These are phyloP conservation scores for Scheffersomyces segobiensis DNA, from an alignment of 1,139 yeast genomes.

Conservation along the genomic window DNA sequence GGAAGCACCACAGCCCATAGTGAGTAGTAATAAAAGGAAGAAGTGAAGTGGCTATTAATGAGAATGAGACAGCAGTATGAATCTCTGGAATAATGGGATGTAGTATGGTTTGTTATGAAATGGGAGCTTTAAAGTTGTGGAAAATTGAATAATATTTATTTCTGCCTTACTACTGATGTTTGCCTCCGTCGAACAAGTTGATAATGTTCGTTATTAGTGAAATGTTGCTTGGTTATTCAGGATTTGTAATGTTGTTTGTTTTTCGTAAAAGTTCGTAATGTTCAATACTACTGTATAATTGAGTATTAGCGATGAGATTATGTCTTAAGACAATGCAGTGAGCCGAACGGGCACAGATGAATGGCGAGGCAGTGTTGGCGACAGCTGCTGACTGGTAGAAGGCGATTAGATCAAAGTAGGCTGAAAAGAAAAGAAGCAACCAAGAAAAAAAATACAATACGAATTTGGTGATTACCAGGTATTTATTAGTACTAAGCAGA, in stretches of 20 bases:
- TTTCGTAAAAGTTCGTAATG: neutral
- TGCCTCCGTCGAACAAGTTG: neutral
- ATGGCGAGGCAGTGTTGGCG: neutral
- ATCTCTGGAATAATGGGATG: neutral
- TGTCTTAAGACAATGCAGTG: neutral
- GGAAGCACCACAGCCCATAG: constrained; percentile 33
- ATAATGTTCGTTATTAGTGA: neutral
- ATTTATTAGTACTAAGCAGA: neutral
- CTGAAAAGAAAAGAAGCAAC: neutral
- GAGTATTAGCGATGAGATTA: neutral
- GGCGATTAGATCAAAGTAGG: neutral
- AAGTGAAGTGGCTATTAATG: neutral
- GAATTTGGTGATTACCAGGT: neutral
- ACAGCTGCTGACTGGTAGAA: neutral
- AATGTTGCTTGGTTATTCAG: neutral
- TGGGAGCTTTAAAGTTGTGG: neutral
- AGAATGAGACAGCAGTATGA: neutral
- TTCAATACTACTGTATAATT: neutral
- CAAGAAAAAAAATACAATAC: neutral
- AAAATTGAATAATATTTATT: too few relatives aligned
- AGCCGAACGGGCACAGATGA: neutral
- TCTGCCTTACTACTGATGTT: neutral
- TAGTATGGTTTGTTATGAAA: neutral
- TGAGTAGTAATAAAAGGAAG: neutral
- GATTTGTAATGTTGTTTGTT: neutral